These are phyloP conservation scores for Annulohypoxylon moriforme DNA, from an alignment of 495 filamentous ascomycete species.

Conservation along the genomic window DNA sequence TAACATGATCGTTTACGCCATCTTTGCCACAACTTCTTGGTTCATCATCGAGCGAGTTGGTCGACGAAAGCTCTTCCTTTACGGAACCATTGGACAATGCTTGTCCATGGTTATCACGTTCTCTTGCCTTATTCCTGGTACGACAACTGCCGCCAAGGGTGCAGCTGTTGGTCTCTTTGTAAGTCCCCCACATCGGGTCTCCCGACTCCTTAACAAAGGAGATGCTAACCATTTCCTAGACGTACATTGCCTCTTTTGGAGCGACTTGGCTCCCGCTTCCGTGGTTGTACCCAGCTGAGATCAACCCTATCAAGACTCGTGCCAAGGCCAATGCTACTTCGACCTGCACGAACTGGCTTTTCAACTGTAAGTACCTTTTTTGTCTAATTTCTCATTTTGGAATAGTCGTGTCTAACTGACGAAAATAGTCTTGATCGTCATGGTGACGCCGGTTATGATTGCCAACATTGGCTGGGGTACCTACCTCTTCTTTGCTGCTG, in stretches of 20 bases:
- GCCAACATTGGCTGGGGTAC: slow-evolving; percentile 76
- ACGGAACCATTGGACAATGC: slow-evolving; percentile 71
- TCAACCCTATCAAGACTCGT: slow-evolving; percentile 80
- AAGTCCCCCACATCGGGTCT: slow-evolving; percentile 48
- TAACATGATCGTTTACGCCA: slow-evolving; percentile 71
- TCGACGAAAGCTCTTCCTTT: slow-evolving; percentile 69
- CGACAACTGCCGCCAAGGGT: slow-evolving; percentile 48
- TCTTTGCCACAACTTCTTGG: slow-evolving; percentile 78
- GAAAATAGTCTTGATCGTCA: slow-evolving; percentile 66
- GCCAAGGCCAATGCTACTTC: slow-evolving; percentile 80
- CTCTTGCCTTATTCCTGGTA: slow-evolving; percentile 69
- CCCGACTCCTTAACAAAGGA: background rate
- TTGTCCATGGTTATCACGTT: slow-evolving; percentile 76
- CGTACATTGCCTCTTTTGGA: slow-evolving; percentile 64
- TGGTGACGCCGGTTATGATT: slow-evolving; percentile 83
- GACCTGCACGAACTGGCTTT: slow-evolving; percentile 83
- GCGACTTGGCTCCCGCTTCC: slow-evolving; percentile 73
- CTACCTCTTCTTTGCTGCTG: slow-evolving; percentile 80
- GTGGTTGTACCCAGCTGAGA: slow-evolving; percentile 60
- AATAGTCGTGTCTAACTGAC: slow-evolving; percentile 23
- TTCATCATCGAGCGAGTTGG: slow-evolving; percentile 79
- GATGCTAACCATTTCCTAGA: slow-evolving; percentile 25
- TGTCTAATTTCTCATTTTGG: background rate
- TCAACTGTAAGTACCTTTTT: slow-evolving; percentile 66
- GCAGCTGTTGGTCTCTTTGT: slow-evolving; percentile 62